Conservation (phyloP, 176 grass and related monocot genomes). For the Carex scoparia region DNA sequence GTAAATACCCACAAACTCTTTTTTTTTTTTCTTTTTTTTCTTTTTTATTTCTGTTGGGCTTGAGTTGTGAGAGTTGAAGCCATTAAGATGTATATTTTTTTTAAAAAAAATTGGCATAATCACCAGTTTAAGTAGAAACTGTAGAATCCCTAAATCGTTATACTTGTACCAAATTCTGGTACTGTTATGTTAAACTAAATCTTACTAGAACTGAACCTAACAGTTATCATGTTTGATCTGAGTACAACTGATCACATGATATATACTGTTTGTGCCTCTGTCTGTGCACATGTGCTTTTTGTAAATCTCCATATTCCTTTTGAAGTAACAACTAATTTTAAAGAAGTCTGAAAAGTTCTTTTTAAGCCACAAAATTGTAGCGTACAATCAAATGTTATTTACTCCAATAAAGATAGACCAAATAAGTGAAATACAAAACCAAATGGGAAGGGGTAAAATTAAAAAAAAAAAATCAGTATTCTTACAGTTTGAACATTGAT, state of each 20-base stretch:
- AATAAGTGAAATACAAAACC: neutral
- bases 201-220: too few relatives aligned
- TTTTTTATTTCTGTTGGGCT: too few relatives aligned
- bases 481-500: constrained; percentile 5
- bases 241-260: neutral
- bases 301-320: neutral
- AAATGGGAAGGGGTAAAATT: neutral
- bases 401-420: neutral
- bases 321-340: neutral
- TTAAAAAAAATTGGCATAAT: too few relatives aligned
- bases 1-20: too few relatives aligned
- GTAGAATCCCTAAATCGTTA: too few relatives aligned
- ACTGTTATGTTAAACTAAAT: too few relatives aligned
- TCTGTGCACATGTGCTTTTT: neutral
- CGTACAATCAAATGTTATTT: neutral
- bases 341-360: neutral
- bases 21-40: too few relatives aligned
- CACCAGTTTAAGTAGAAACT: too few relatives aligned
- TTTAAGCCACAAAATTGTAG: neutral
- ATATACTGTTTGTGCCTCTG: neutral
- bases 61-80: too few relatives aligned
- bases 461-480: neutral
- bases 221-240: neutral
- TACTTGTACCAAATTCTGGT: too few relatives aligned
- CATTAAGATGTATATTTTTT: too few relatives aligned